Evolutionary conservation across 163 green algal species (phyloP).

Genomic region (Volvox carteri): DNA sequence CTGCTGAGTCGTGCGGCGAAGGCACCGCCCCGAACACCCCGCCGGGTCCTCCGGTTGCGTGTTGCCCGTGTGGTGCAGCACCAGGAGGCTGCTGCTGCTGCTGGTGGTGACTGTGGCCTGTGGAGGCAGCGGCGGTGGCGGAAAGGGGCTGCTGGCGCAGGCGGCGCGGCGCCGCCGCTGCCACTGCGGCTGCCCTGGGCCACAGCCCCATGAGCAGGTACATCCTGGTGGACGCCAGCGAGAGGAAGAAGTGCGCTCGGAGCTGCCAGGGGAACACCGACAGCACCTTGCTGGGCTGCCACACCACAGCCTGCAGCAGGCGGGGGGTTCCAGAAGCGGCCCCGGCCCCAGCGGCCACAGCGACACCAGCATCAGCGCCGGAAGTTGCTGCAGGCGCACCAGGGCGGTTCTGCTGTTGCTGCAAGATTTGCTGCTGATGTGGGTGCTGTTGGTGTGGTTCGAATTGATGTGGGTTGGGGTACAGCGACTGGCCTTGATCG

Average conservation of each 20-base stretch:
- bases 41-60: no score
- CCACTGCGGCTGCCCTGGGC: conserved; percentile 33
- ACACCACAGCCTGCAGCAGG: conserved; percentile 48
- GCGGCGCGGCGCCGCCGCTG: conserved; percentile 29
- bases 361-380: no score
- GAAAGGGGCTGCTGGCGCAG: conserved; percentile 2
- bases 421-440: neutral
- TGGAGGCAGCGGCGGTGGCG: neutral
- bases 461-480: neutral
- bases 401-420: neutral
- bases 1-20: no score
- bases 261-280: conserved; percentile 54
- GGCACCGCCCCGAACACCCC: no score
- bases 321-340: neutral
- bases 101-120: no score
- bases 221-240: conserved; percentile 37
- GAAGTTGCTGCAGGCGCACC: neutral
- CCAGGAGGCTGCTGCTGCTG: no score
- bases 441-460: neutral
- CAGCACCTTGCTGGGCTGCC: conserved; percentile 51
- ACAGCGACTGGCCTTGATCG: neutral
- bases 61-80: no score
- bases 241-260: conserved; percentile 51
- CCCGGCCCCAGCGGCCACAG: neutral
- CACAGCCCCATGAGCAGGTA: conserved; percentile 56